phyloP scores from a whole-genome alignment of 2,329 filamentous ascomycete genomes.

The Exophiala aquamarina region DNA sequence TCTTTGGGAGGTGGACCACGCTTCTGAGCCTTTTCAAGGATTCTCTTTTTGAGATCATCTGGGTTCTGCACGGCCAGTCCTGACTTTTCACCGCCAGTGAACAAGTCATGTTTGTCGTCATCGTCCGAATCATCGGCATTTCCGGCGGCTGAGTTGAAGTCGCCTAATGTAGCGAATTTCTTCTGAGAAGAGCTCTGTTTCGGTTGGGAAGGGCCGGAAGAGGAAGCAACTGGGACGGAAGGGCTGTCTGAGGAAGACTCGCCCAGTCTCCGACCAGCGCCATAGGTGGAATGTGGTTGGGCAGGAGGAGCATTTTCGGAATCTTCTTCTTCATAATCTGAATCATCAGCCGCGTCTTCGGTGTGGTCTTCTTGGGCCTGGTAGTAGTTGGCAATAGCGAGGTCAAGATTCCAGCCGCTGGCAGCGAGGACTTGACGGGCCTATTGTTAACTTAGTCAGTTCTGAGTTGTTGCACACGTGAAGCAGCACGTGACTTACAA shows the following conservation, averaged over 20 bases:
- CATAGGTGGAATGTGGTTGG: conserved; percentile 17
- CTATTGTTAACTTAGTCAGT: conserved; percentile 44
- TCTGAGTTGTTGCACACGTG: neutral
- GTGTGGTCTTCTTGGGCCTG: conserved; percentile 42
- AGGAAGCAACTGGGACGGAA: conserved; percentile 31
- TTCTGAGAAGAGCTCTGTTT: conserved; percentile 38
- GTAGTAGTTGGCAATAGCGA: conserved; percentile 64
- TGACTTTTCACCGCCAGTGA: conserved; percentile 67
- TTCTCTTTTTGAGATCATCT: conserved; percentile 53
- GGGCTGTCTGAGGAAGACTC: conserved; percentile 29
- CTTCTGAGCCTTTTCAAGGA: conserved; percentile 48
- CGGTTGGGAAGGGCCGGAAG: conserved; percentile 33
- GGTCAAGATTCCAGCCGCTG: conserved; percentile 65
- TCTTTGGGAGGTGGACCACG: conserved; percentile 28
- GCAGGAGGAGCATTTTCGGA: conserved; percentile 10
- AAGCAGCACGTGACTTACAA: conserved; percentile 39
- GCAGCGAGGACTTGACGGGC: conserved; percentile 66
- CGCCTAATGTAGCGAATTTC: conserved; percentile 50
- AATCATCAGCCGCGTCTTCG: conserved; percentile 24
- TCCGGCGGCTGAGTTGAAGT: conserved; percentile 39
- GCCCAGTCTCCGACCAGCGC: conserved; percentile 36
- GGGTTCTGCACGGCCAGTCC: conserved; percentile 68
- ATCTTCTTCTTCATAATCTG: conserved; percentile 33
- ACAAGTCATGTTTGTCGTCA: conserved; percentile 57
- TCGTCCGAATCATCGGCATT: conserved; percentile 53